These are phyloP conservation scores for Boletus vinaceobasis DNA, from an alignment of 768 basidiomycete genomes.

Conservation along the genomic window DNA sequence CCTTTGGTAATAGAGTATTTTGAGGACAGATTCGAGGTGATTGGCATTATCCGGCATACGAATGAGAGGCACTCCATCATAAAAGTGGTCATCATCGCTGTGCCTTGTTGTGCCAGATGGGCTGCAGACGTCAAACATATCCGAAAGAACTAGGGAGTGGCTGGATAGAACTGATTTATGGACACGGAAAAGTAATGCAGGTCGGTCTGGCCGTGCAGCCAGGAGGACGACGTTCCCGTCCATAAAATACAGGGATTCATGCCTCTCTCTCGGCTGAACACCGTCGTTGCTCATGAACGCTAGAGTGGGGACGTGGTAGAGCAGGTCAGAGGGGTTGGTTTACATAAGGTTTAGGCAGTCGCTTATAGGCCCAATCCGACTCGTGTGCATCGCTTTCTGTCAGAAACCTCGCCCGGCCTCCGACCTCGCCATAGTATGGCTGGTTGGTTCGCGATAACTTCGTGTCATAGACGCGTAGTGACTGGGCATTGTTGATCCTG, in stretches of 20 bases:
- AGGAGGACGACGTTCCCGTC: slow-evolving; percentile 7
- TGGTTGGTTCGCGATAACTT: no score
- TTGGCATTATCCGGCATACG: slow-evolving; percentile 1
- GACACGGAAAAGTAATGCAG: slow-evolving; percentile 9
- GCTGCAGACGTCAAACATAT: slow-evolving; percentile 3
- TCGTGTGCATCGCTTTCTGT: no score
- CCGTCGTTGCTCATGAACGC: slow-evolving; percentile 40
- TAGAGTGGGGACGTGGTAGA: background rate
- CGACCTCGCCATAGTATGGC: no score
- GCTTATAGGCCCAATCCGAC: no score
- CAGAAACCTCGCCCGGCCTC: no score
- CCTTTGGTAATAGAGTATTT: slow-evolving; percentile 12
- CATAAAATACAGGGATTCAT: slow-evolving; percentile 5
- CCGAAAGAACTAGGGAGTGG: slow-evolving; percentile 5
- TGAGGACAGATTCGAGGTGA: slow-evolving; percentile 9
- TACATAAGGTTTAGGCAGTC: no score
- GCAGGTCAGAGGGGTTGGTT: no score
- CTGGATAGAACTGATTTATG: slow-evolving; percentile 13
- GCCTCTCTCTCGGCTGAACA: background rate
- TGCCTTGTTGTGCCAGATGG: background rate
- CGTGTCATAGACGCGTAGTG: no score
- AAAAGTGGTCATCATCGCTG: background rate
- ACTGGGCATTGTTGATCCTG: no score
- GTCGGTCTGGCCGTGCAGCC: background rate
- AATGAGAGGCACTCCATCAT: slow-evolving; percentile 10